Base-by-base conservation (phyloP, 2,329 filamentous ascomycete species). In the Exophiala xenobiotica region DNA sequence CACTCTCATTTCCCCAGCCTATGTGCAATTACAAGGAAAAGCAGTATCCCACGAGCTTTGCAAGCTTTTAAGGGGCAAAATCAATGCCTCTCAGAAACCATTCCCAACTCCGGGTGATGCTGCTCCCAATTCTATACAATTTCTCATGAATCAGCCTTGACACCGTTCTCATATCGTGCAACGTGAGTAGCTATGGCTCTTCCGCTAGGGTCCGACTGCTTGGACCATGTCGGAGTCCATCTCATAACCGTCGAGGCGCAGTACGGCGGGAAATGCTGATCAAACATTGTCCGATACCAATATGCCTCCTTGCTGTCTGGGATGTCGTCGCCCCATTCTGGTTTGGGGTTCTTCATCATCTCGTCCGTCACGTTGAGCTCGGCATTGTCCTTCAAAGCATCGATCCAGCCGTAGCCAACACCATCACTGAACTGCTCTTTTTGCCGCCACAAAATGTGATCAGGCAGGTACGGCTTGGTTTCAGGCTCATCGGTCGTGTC, bases 391-490 rank as follows among this genome's bases (percentile, higher is more conserved):
- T 96, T 97, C 65, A 99, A 83, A 5, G 86, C 88, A 67, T 99
- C 93, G 68, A 99, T 99, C 93, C 93, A 99, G 58, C 93, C 91
- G 76, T 99, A 99, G 51, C 93, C 93, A 51, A 99, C 93, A 69
- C 93, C 95, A 66, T 99, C 95, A 53, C 87, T 95, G 78, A 99
- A 99, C 76, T 99, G 93, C 78, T 99, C 93, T 83, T 99, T 99
- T 75, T 99, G 95, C 68, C 95, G 82, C 88, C 90, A 99, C 50
- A 99, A 84, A 63, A 99, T 99, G 70, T 91, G 84, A 14, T 96
- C 86, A 6, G 95, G 93, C n/a, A 99, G 83, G 76, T 97, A 99
- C 7, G 93, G 85, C 62, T 87, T 74, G 42, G 79, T 81, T 41
- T 79, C 84, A 12, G 91, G 90, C 73, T 96, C 88, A 67, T 92